Base-by-base conservation (phyloP, 768 basidiomycete genomes). In the Tylopilus sp. region DNA sequence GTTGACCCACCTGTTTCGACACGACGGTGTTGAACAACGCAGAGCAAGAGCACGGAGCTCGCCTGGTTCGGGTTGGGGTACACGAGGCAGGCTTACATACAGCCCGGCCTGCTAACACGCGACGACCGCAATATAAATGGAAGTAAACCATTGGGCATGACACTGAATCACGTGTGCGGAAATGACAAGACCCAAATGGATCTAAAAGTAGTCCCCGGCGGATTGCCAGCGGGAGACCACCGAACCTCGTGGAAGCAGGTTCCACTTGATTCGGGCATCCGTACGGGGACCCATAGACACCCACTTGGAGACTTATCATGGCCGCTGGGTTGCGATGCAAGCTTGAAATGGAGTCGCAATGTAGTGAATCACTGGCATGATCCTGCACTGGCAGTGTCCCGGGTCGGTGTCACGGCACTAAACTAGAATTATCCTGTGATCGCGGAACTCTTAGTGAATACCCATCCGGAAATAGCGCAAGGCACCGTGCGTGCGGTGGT, bases 1-100 rank as follows among this genome's bases (percentile, higher is more conserved):
- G 44, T 26, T 10, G 45, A 60, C 62, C 46, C 41, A 63, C 64
- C 67, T 69, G 54, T 57, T 57, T 38, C 44, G 53, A 57, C 62
- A 59, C 59, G 56, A 61, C 43, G 44, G 31, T 58, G 63, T 54
- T 64, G 65, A 54, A 59, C 56, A 54, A 57, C 56, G 19, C 59
- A 64, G 53, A 53, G 56, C 52, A 54, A 55, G 56, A 56, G 51
- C 56, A 42, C 58, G 61, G 56, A 68, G 50, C 47, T 58, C 50
- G 57, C 60, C 46, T 60, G 48, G 60, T 65, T 67, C 59, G 45
- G 52, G 50, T 63, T 57, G 56, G 55, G 51, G 42, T 33, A 59
- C 67, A 69, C 67, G 68, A 65, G 67, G 67, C 59, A 45, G 38
- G 63, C 65, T 67, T 65, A 65, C 63, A 65, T 62, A 64, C 54